These are phyloP conservation scores for Vitellaria paradoxa DNA, from an alignment of 179 eudicot species.

Conservation along the genomic window DNA sequence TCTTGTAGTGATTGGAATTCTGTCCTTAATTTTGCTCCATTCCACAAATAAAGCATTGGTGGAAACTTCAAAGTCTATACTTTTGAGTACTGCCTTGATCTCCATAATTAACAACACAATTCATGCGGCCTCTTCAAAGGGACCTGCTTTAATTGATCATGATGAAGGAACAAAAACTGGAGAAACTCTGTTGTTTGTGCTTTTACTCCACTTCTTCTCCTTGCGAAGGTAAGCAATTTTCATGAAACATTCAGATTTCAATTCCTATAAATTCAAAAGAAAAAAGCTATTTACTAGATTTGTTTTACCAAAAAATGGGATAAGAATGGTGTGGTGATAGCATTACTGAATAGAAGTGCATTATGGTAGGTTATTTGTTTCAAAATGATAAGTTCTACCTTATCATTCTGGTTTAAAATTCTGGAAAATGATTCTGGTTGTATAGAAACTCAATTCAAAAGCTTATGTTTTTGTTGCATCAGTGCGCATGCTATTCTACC, in stretches of 20 bases:
- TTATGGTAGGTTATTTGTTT: too few relatives aligned
- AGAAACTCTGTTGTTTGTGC: slow-evolving; percentile 52
- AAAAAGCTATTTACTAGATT: too few relatives aligned
- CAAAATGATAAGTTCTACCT: too few relatives aligned
- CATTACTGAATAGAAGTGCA: too few relatives aligned
- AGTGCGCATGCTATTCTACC: slow-evolving; percentile 70
- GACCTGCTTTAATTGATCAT: slow-evolving; percentile 53
- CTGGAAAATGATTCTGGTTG: too few relatives aligned
- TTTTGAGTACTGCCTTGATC: slow-evolving; percentile 56
- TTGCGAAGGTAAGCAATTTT: slow-evolving; percentile 56
- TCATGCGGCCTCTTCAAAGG: slow-evolving; percentile 49
- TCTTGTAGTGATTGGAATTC: slow-evolving; percentile 52
- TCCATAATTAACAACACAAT: slow-evolving; percentile 44
- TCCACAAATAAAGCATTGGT: slow-evolving; percentile 57
- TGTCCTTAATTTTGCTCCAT: slow-evolving; percentile 73
- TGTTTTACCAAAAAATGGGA: too few relatives aligned
- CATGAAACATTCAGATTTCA: background rate
- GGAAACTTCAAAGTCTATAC: slow-evolving; percentile 67
- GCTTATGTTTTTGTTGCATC: slow-evolving; percentile 15
- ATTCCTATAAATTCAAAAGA: background rate
- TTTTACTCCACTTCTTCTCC: slow-evolving; percentile 52
- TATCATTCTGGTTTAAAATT: too few relatives aligned
- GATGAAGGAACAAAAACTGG: slow-evolving; percentile 57
- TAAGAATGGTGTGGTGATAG: too few relatives aligned
- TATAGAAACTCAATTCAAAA: too few relatives aligned